A percentile compares a stretch with the other conserved stretches of the same genome.
These are phyloP conservation scores for Lactarius deliciosus DNA, from an alignment of 768 basidiomycete species.

Conservation along the genomic window DNA sequence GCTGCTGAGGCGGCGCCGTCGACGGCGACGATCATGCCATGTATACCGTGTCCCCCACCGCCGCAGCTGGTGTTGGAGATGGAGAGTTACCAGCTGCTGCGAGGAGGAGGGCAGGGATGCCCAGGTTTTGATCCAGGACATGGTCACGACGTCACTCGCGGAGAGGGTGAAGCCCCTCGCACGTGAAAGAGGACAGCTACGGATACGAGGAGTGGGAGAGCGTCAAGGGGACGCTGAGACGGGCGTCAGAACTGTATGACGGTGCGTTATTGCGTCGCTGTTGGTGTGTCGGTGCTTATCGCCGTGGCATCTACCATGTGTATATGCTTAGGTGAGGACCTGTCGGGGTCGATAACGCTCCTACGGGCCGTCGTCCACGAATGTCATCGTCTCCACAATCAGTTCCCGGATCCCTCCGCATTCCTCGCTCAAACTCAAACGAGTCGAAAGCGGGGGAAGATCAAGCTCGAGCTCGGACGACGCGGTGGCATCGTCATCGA, in stretches of 20 bases:
- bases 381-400: constrained; percentile 59
- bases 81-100: neutral
- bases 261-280: constrained; percentile 39
- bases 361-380: constrained; percentile 66
- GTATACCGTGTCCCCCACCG: constrained; percentile 1
- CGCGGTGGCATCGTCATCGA: neutral
- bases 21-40: neutral
- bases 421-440: constrained; percentile 36
- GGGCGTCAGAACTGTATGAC: constrained; percentile 59
- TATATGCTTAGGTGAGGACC: constrained; percentile 42
- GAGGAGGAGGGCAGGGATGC: neutral
- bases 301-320: constrained; percentile 4
- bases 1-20: constrained; percentile 6
- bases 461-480: constrained; percentile 1
- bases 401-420: constrained; percentile 56
- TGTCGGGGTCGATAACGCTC: constrained; percentile 50
- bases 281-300: constrained; percentile 10
- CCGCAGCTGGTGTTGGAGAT: neutral
- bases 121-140: constrained; percentile 12
- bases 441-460: neutral
- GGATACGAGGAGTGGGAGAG: constrained; percentile 60
- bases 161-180: constrained; percentile 5
- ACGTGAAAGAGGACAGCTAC: constrained; percentile 6
- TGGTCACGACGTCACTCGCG: constrained; percentile 28
- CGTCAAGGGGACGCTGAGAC: constrained; percentile 60